A percentile compares a stretch with the other conserved stretches of the same genome.
Conservation (phyloP, 208 protist genomes). For the Endotrypanum monterogeii region DNA sequence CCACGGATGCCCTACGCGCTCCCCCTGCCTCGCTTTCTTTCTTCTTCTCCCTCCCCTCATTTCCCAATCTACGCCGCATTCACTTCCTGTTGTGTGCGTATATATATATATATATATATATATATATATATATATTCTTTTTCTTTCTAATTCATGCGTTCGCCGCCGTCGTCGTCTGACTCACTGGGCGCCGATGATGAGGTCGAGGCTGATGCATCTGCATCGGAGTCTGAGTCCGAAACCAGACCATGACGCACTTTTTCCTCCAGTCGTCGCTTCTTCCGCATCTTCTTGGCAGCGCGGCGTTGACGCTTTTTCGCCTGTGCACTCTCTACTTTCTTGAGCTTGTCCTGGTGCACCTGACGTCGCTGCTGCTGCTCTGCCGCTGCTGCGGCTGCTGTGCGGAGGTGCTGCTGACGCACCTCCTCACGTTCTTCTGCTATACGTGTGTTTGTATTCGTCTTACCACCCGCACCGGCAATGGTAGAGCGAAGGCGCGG, state of each 20-base stretch:
- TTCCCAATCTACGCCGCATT: too few species aligned
- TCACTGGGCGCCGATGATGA: constrained; percentile 10
- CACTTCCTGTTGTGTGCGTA: neutral
- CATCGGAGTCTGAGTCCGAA: constrained; percentile 2
- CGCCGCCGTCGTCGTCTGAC: constrained; percentile 4
- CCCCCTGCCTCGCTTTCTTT: neutral
- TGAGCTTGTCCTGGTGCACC: constrained; percentile 51
- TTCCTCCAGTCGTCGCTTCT: constrained; percentile 18
- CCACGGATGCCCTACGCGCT: neutral
- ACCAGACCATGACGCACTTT: neutral
- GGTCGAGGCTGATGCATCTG: constrained; percentile 6
- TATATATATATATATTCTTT: too few species aligned
- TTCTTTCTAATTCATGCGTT: neutral
- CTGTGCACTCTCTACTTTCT: constrained; percentile 38
- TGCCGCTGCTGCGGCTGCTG: constrained; percentile 32
- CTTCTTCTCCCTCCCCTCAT: neutral
- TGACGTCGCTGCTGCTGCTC: constrained; percentile 36
- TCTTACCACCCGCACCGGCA: constrained; percentile 81
- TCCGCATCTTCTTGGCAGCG: constrained; percentile 32
- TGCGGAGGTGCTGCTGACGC: constrained; percentile 51
- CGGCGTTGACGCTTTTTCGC: constrained; percentile 62
- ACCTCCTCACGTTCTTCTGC: constrained; percentile 66
- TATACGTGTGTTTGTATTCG: constrained; percentile 65
- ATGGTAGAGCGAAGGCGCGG: constrained; percentile 82
- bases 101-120: neutral